Evolutionary conservation across 345 rosid species (phyloP), one percentile per base, ranked within the genome.

Genomic region (Barbarea vulgaris): DNA sequence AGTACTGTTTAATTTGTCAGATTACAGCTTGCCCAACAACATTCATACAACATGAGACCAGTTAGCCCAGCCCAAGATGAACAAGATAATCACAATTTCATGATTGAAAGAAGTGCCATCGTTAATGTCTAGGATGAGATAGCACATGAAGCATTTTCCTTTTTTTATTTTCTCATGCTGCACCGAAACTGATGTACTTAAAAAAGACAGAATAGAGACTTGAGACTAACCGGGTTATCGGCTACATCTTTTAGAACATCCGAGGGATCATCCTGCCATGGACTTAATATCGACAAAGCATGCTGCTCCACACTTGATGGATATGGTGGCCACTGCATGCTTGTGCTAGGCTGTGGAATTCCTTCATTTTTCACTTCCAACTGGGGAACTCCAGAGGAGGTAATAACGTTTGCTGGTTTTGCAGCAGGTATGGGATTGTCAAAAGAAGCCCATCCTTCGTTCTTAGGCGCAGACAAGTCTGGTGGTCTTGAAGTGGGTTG

Each of bases 371-470:
- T 77, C 65, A 81, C 68, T 55, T 74, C 88, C 72, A 66, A 24
- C 72, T 47, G 14, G 81, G 70, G 63, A 74, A 54, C 64, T 33
- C 28, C 67, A 36, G 83, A 70, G 83, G 77, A 56, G 25, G 73
- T 47, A 52, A 61, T 77, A 70, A 50, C 77, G 63, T 61, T 62
- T 69, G 75, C 85, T 27, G 76, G 64, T 27, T 86, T 74, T 59
- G 80, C 47, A 63, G 78, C 78, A 50, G 87, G 83, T 50, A 81
- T 68, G 71, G 86, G 79, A 34, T 79, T 85, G 70, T 90, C 97
- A 84, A 95, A 95, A 52, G 92, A 92, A 39, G 98, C 97, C 98
- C 98, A 95, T 72, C 96, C 98, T 77, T 86, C 90, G 74, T 87
- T 82, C 73, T 83, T 84, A 31, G 92, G 73, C 5, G 59, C 57